Conservation (phyloP, 1,139 yeast genomes). For the Sugiyamaella sp. region DNA sequence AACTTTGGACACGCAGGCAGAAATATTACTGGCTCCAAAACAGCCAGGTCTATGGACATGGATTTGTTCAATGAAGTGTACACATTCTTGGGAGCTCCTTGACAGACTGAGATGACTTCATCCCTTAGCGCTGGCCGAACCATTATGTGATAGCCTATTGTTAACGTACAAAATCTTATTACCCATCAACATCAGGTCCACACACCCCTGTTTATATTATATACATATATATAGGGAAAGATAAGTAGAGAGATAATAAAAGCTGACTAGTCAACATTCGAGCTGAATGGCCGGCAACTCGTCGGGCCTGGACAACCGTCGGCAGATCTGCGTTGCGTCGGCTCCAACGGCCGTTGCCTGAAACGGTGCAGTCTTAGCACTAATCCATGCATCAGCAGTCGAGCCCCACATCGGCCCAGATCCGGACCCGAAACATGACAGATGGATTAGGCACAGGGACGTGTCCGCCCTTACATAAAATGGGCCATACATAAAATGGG, state of each 20-base stretch:
- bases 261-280: no score
- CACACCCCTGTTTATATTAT: no score
- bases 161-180: neutral
- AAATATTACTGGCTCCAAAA: slow-evolving; percentile 9
- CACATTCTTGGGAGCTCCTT: slow-evolving; percentile 4
- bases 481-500: no score
- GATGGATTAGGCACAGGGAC: neutral
- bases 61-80: slow-evolving; percentile 7
- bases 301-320: neutral
- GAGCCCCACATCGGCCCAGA: no score
- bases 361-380: neutral
- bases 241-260: no score
- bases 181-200: neutral
- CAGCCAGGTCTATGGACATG: slow-evolving; percentile 2
- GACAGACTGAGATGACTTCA: slow-evolving; percentile 3
- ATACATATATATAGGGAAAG: no score
- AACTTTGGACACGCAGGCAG: slow-evolving; percentile 11
- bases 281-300: neutral
- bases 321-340: neutral
- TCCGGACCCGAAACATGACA: no score
- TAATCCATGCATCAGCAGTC: neutral
- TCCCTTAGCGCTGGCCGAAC: neutral
- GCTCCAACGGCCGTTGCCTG: neutral
- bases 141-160: neutral
- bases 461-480: no score